These are phyloP conservation scores for Oryza australiensis DNA, from an alignment of 176 grass and related monocot species.

Conservation along the genomic window DNA sequence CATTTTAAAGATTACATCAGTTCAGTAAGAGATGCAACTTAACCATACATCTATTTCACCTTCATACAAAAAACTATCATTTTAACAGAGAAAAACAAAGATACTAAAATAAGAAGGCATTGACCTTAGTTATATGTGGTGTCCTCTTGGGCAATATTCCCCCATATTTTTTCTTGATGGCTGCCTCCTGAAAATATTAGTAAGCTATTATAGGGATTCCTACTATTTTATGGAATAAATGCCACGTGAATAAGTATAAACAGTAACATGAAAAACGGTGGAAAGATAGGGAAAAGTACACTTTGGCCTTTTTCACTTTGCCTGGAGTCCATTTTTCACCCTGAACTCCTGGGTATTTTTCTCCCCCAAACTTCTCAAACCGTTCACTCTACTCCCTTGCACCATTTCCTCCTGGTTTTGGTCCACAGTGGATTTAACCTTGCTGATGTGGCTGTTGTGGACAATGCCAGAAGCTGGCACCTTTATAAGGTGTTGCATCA, in stretches of 20 bases:
- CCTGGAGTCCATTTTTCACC: too few relatives aligned
- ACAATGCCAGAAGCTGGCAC: too few relatives aligned
- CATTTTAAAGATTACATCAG: constrained; percentile 16
- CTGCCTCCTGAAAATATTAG: constrained; percentile 58
- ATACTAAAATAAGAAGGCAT: neutral
- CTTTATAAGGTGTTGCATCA: too few relatives aligned
- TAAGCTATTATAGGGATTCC: neutral
- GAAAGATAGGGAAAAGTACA: too few relatives aligned
- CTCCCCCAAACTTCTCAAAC: too few relatives aligned
- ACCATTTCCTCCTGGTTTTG: too few relatives aligned
- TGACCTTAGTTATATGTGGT: constrained; percentile 86
- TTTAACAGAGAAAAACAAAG: neutral
- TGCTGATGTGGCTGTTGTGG: too few relatives aligned
- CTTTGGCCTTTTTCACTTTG: too few relatives aligned
- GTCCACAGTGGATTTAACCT: too few relatives aligned
- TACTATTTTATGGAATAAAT: neutral
- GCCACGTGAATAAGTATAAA: neutral
- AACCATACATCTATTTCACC: neutral
- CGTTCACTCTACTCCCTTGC: too few relatives aligned
- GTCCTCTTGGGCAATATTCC: constrained; percentile 72
- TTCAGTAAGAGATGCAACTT: constrained; percentile 1
- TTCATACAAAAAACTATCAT: constrained; percentile 11
- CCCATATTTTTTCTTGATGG: constrained; percentile 82
- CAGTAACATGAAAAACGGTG: too few relatives aligned
- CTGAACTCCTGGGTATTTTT: too few relatives aligned